Evolutionary conservation across 2,329 filamentous ascomycete genomes (phyloP).

Genomic region (Colletotrichum sp.): DNA sequence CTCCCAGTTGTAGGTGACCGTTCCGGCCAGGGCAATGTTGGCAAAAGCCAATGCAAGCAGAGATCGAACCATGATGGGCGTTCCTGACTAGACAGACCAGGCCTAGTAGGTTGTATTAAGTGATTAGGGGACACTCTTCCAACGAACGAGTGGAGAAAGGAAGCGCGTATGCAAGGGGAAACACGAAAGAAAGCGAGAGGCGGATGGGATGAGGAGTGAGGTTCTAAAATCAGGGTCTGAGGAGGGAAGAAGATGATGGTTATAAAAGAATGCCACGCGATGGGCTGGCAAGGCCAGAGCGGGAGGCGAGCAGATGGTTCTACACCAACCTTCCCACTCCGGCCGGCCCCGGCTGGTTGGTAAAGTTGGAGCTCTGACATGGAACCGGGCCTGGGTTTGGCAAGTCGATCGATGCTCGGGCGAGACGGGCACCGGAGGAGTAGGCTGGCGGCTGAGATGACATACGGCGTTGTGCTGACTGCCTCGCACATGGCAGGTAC

Average conservation of each 20-base stretch:
- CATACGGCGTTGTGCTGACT: constrained; percentile 10
- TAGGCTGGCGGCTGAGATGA: constrained; percentile 1
- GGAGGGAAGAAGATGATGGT: neutral
- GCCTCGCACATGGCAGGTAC: constrained; percentile 9
- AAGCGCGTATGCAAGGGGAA: neutral
- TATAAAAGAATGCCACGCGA: constrained; percentile 4
- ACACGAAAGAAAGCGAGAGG: neutral
- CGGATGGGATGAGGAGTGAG: neutral
- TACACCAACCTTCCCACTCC: neutral
- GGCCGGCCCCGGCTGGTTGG: constrained; percentile 1
- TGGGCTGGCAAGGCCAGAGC: neutral
- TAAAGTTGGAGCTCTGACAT: constrained; percentile 15
- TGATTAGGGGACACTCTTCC: neutral
- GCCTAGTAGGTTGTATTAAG: neutral
- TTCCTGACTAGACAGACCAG: neutral
- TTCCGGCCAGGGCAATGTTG: constrained; percentile 28
- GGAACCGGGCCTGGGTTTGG: neutral
- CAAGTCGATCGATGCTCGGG: constrained; percentile 6
- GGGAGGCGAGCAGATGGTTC: neutral
- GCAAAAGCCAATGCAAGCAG: constrained; percentile 23
- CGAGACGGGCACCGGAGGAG: neutral
- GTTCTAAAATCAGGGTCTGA: neutral
- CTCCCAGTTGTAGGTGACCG: constrained; percentile 41
- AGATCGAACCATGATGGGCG: constrained; percentile 1
- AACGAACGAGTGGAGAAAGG: constrained; percentile 10